phyloP scores from a whole-genome alignment of 768 basidiomycete species.

The Russula emetica region DNA sequence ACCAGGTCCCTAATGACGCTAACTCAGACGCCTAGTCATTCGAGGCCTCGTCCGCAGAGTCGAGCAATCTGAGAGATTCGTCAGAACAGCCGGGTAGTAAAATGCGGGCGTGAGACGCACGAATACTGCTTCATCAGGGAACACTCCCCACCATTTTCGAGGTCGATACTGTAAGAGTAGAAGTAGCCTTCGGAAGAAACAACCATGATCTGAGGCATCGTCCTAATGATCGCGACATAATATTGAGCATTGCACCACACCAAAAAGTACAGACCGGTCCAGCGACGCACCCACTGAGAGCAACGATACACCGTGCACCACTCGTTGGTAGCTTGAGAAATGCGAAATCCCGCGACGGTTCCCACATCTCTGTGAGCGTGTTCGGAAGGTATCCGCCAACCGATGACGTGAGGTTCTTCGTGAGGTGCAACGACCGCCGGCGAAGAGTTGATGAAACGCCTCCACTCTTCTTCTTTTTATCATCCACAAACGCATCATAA shows the following conservation, averaged over 20 bases:
- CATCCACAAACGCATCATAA: slow-evolving; percentile 82
- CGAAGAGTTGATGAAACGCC: slow-evolving; percentile 61
- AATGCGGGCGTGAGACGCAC: slow-evolving; percentile 34
- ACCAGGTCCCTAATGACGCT: not conserved
- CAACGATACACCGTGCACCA: slow-evolving; percentile 82
- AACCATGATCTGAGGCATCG: slow-evolving; percentile 96
- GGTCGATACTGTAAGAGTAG: slow-evolving; percentile 92
- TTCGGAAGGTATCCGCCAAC: slow-evolving; percentile 84
- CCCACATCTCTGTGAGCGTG: slow-evolving; percentile 93
- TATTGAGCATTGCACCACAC: not conserved
- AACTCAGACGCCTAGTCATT: slow-evolving; percentile 15
- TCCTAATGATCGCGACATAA: slow-evolving; percentile 42
- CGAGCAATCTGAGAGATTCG: slow-evolving; percentile 28
- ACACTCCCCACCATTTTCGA: slow-evolving; percentile 96
- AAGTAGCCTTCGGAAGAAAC: slow-evolving; percentile 94
- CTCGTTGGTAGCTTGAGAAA: slow-evolving; percentile 76
- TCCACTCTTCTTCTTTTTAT: slow-evolving; percentile 51
- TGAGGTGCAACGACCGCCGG: slow-evolving; percentile 67
- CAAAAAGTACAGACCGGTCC: not conserved
- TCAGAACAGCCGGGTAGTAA: not conserved
- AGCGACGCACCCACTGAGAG: slow-evolving; percentile 64
- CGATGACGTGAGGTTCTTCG: slow-evolving; percentile 69
- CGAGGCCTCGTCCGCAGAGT: slow-evolving; percentile 30
- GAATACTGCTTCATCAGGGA: slow-evolving; percentile 91
- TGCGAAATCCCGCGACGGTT: slow-evolving; percentile 92